Evolutionary conservation across 176 grass and related monocot genomes (phyloP).

Genomic region (Thinopyrum elongatum): DNA sequence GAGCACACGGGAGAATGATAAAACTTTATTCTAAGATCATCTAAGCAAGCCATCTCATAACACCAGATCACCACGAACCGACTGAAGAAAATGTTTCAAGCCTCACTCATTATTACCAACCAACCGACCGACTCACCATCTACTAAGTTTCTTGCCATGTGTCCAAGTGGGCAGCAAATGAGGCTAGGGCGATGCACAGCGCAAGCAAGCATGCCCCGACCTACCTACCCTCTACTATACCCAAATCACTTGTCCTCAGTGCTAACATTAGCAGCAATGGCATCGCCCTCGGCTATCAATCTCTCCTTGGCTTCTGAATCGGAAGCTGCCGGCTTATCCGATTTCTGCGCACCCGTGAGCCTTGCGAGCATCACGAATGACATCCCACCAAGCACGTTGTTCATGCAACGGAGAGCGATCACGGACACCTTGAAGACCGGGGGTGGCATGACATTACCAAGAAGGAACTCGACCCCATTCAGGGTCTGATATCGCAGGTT

Average conservation of each 20-base stretch:
- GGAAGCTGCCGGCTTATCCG: conserved; percentile 22
- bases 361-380: conserved; percentile 78
- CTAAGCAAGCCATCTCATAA: conserved; percentile 27
- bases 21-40: conserved; percentile 44
- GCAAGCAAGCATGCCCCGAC: neutral
- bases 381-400: conserved; percentile 83
- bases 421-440: conserved; percentile 73
- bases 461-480: conserved; percentile 73
- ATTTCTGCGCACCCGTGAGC: conserved; percentile 74
- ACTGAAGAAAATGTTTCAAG: conserved; percentile 32
- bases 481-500: conserved; percentile 84
- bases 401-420: conserved; percentile 61
- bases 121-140: conserved; percentile 15
- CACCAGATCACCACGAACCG: conserved; percentile 21
- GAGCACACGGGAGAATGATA: neutral
- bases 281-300: conserved; percentile 49
- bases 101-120: conserved; percentile 42
- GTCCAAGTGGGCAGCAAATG: conserved; percentile 33
- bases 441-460: conserved; percentile 43
- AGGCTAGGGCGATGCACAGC: neutral
- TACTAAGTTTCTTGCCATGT: conserved; percentile 46
- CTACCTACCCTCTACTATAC: neutral
- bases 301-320: conserved; percentile 56
- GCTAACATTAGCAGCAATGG: conserved; percentile 19
- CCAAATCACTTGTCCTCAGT: conserved; percentile 38